Evolutionary conservation across 805 yeast genomes (phyloP).

Genomic region (Wickerhamiella alocasiicola): DNA sequence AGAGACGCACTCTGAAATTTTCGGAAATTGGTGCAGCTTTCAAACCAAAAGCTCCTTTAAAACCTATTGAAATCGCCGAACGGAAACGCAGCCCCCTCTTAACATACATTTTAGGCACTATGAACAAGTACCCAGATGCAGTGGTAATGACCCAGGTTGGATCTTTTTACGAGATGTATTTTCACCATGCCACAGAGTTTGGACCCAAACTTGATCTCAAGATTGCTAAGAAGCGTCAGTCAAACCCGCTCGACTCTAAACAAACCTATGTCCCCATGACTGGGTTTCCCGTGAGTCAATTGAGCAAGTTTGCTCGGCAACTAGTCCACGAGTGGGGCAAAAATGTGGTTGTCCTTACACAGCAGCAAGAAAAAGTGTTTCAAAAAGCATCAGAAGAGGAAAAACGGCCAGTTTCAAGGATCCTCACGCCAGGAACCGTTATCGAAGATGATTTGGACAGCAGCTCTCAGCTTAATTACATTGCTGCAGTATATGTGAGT

Average conservation of each 20-base stretch:
- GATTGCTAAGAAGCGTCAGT: slow-evolving; percentile 39
- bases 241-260: slow-evolving; percentile 23
- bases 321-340: slow-evolving; percentile 57
- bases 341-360: slow-evolving; percentile 73
- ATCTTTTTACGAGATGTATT: slow-evolving; percentile 43
- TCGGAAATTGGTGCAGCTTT: too few relatives aligned
- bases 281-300: slow-evolving; percentile 69
- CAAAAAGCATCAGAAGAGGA: slow-evolving; percentile 25
- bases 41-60: neutral
- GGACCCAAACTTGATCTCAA: slow-evolving; percentile 63
- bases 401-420: slow-evolving; percentile 57
- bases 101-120: slow-evolving; percentile 22
- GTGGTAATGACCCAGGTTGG: slow-evolving; percentile 34
- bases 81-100: slow-evolving; percentile 15
- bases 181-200: slow-evolving; percentile 68
- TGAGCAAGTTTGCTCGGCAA: slow-evolving; percentile 60
- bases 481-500: slow-evolving; percentile 41
- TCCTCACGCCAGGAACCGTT: slow-evolving; percentile 86
- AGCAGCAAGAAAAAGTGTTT: slow-evolving; percentile 23
- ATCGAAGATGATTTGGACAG: slow-evolving; percentile 77
- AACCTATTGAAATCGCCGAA: neutral
- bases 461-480: slow-evolving; percentile 54
- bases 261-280: slow-evolving; percentile 43
- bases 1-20: too few relatives aligned
- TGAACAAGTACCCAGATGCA: slow-evolving; percentile 37